Percentiles rank a stretch among this genome's conserved stretches.
Conservation (phyloP, 1,139 yeast species). For the Lodderomyces elongisporus region DNA sequence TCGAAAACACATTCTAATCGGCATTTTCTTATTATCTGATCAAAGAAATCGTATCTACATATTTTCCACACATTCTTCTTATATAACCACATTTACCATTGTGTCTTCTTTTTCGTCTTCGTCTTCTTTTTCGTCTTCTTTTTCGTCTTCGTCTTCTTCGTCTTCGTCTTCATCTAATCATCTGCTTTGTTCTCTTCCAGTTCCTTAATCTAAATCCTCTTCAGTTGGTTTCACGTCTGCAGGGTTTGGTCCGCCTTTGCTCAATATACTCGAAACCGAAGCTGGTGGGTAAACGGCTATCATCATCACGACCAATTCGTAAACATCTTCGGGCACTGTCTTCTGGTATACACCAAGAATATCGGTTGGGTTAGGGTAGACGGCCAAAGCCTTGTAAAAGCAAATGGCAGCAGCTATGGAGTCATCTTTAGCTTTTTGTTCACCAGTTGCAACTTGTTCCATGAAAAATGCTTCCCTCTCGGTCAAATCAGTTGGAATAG, state of each 20-base stretch:
- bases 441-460: conserved; percentile 81
- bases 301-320: conserved; percentile 81
- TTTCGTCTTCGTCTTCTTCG: neutral
- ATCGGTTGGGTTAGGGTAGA: conserved; percentile 93
- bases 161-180: too few species aligned
- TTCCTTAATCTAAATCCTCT: conserved; percentile 35
- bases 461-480: conserved; percentile 77
- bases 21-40: too few species aligned
- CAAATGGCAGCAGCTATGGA: conserved; percentile 77
- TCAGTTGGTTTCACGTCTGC: conserved; percentile 26
- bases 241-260: conserved; percentile 23
- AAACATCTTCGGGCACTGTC: conserved; percentile 74
- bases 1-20: too few species aligned
- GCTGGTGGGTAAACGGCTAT: conserved; percentile 87
- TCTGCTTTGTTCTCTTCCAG: conserved; percentile 11
- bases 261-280: conserved; percentile 65
- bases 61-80: too few species aligned
- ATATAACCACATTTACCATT: too few species aligned
- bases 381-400: conserved; percentile 91
- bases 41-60: too few species aligned
- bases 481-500: conserved; percentile 66
- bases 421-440: conserved; percentile 56
- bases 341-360: conserved; percentile 84
- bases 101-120: neutral
- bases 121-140: neutral